phyloP scores from a whole-genome alignment of 192 early-diverging fungal species.

The Gaertneriomyces semiglobifer region DNA sequence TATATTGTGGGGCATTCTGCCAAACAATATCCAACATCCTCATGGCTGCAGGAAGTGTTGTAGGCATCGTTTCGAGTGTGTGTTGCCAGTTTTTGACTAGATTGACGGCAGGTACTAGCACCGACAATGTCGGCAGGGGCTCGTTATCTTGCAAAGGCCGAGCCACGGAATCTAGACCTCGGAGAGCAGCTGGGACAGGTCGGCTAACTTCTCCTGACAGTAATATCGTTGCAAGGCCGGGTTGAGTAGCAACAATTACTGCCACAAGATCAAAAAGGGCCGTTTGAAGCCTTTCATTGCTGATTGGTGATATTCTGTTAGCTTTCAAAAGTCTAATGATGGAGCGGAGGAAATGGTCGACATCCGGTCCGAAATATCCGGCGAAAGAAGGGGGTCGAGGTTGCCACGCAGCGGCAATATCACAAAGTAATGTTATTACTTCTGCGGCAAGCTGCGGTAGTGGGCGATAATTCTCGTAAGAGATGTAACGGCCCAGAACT shows the following conservation, averaged over 20 bases:
- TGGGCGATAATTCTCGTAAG: slow-evolving; percentile 37
- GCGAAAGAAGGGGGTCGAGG: slow-evolving; percentile 48
- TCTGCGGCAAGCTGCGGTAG: slow-evolving; percentile 35
- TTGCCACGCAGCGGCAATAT: slow-evolving; percentile 41
- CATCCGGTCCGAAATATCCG: slow-evolving; percentile 49
- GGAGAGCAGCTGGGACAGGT: slow-evolving; percentile 1
- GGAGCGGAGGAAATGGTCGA: slow-evolving; percentile 22
- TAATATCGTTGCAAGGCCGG: slow-evolving; percentile 45
- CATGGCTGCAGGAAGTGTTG: slow-evolving; percentile 32
- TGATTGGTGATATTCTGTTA: slow-evolving; percentile 7
- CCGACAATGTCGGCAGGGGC: slow-evolving; percentile 7
- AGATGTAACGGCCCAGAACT: slow-evolving; percentile 43
- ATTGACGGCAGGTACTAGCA: slow-evolving; percentile 14
- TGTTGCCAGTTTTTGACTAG: slow-evolving; percentile 22
- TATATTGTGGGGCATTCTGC: slow-evolving; percentile 33
- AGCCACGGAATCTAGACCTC: not conserved
- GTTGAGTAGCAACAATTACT: slow-evolving; percentile 41
- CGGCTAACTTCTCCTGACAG: slow-evolving; percentile 24
- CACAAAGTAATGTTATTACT: slow-evolving; percentile 45
- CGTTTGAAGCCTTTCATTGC: slow-evolving; percentile 35
- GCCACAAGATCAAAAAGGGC: slow-evolving; percentile 36
- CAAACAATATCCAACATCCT: slow-evolving; percentile 37
- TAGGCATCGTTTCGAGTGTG: slow-evolving; percentile 11
- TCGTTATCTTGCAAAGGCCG: not conserved
- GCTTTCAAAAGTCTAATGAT: slow-evolving; percentile 30